These are phyloP conservation scores for Fistulifera pelliculosa DNA, from an alignment of 108 stramenopile species.

Conservation along the genomic window DNA sequence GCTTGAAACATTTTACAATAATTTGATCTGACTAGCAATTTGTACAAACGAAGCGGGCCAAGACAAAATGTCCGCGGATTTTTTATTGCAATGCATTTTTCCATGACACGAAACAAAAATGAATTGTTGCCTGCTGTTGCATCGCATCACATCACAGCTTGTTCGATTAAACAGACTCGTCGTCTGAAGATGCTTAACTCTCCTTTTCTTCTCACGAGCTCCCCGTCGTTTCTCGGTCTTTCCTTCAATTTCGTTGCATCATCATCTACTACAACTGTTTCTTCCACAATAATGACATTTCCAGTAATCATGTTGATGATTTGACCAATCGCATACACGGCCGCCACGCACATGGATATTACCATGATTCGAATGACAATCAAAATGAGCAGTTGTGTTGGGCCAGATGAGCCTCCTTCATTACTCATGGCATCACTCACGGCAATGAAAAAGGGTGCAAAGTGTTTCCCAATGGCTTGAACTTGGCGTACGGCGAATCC, in stretches of 20 bases:
- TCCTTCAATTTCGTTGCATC: neutral
- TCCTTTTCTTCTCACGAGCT: slow-evolving; percentile 1
- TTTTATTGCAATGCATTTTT: too few species aligned
- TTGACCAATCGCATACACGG: slow-evolving; percentile 5
- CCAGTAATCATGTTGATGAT: slow-evolving; percentile 6
- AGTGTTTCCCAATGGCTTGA: slow-evolving; percentile 6
- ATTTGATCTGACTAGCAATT: too few species aligned
- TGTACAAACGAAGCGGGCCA: too few species aligned
- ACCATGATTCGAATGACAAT: slow-evolving; percentile 1
- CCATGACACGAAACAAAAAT: too few species aligned
- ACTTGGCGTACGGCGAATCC: slow-evolving; percentile 4
- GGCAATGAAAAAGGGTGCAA: slow-evolving; percentile 6
- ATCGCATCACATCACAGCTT: too few species aligned
- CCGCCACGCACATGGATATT: slow-evolving; percentile 2
- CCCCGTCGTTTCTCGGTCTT: neutral
- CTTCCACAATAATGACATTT: slow-evolving; percentile 4
- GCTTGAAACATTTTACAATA: too few species aligned
- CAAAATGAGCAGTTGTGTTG: neutral
- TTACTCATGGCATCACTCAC: neutral
- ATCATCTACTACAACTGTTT: slow-evolving; percentile 6
- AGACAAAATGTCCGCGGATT: too few species aligned
- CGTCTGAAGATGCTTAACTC: too few species aligned
- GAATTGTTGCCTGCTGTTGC: too few species aligned
- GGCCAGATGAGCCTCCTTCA: neutral
- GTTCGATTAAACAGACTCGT: too few species aligned